phyloP scores from a whole-genome alignment of 768 basidiomycete species.

The Boletus rubropictus region DNA sequence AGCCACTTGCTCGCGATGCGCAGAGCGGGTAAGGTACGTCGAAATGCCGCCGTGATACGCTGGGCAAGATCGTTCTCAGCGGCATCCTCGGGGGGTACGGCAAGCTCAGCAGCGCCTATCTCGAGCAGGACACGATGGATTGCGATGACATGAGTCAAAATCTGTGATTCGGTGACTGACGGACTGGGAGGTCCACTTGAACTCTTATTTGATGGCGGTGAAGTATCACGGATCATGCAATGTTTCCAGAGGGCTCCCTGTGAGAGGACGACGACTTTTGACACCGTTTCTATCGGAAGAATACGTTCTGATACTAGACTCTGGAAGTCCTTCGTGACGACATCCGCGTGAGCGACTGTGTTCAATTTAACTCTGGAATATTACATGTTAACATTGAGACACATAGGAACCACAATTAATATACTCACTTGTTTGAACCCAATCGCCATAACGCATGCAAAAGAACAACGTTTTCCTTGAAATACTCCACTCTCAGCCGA shows the following conservation, averaged over 20 bases:
- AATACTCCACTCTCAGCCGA: slow-evolving; percentile 50
- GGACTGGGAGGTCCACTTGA: slow-evolving; percentile 22
- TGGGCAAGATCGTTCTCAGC: slow-evolving; percentile 63
- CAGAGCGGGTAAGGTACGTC: slow-evolving; percentile 80
- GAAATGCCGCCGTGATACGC: slow-evolving; percentile 78
- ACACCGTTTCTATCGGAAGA: slow-evolving; percentile 71
- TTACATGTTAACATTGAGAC: slow-evolving; percentile 2
- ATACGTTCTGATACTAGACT: slow-evolving; percentile 60
- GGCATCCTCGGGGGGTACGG: slow-evolving; percentile 47
- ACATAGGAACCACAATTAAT: neutral
- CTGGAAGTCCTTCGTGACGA: slow-evolving; percentile 52
- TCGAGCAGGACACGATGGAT: slow-evolving; percentile 60
- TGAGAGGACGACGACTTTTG: slow-evolving; percentile 64
- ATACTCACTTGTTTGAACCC: slow-evolving; percentile 49
- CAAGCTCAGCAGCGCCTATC: slow-evolving; percentile 58
- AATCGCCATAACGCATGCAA: slow-evolving; percentile 72
- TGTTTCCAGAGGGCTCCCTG: slow-evolving; percentile 85
- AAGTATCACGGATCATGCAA: slow-evolving; percentile 58
- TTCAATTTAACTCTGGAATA: slow-evolving; percentile 36
- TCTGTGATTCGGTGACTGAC: slow-evolving; percentile 52
- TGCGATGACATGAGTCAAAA: slow-evolving; percentile 62
- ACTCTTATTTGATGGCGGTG: slow-evolving; percentile 27
- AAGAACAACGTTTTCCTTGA: slow-evolving; percentile 71
- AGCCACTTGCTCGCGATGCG: slow-evolving; percentile 91
- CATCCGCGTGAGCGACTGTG: slow-evolving; percentile 42